phyloP scores from a whole-genome alignment of 257 asterid species.

The Anisodus tanguticus region DNA sequence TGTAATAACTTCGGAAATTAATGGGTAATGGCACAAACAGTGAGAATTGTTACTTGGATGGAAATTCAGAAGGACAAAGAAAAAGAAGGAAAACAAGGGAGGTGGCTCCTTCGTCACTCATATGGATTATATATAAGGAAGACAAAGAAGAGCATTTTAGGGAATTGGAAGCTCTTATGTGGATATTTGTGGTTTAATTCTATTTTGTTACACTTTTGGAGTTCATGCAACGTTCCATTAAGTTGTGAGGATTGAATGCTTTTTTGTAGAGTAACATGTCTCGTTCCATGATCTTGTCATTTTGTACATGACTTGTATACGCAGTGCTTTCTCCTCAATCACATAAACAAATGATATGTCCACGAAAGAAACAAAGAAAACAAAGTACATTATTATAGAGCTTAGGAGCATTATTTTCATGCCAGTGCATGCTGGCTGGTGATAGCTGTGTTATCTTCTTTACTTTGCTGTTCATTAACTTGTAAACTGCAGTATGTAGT shows the following conservation, averaged over 20 bases:
- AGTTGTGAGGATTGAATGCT: not conserved
- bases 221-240: not conserved
- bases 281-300: not conserved
- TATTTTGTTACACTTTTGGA: not conserved
- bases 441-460: constrained; percentile 5
- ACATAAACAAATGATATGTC: not conserved
- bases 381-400: not conserved
- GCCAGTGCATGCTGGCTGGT: not conserved
- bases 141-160: not conserved
- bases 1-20: not conserved
- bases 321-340: not conserved
- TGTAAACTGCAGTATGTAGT: constrained; percentile 28
- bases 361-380: not conserved
- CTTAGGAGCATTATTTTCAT: not conserved
- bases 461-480: constrained; percentile 13
- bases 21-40: not conserved
- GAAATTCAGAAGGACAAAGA: not conserved
- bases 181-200: not conserved
- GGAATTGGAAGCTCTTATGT: not conserved
- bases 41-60: not conserved
- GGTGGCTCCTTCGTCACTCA: not conserved
- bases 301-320: not conserved
- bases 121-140: not conserved
- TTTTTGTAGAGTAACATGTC: not conserved
- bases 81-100: not conserved